Conservation (phyloP, 1,284 basidiomycete species). For the Malassezia pachydermatis region DNA sequence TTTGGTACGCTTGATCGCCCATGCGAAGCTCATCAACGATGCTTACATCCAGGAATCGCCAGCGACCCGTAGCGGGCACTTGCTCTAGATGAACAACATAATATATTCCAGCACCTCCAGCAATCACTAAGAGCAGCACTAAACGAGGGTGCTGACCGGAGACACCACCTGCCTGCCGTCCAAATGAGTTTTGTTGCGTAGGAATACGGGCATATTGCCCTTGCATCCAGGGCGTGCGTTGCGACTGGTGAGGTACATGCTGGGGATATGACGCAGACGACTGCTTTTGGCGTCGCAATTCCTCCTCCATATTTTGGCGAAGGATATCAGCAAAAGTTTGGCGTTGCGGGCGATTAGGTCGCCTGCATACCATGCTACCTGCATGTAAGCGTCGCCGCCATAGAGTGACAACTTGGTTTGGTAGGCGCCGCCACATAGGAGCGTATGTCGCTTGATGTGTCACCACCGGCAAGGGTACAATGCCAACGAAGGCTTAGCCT, state of each 20-base stretch:
- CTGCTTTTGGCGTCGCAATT: neutral
- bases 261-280: neutral
- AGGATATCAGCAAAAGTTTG: constrained; percentile 2
- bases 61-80: constrained; percentile 41
- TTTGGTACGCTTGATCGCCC: constrained; percentile 53
- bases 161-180: too few relatives aligned
- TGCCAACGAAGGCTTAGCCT: too few relatives aligned
- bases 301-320: neutral
- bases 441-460: too few relatives aligned
- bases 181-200: too few relatives aligned
- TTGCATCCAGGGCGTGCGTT: neutral
- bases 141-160: constrained; percentile 21
- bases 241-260: neutral
- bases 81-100: constrained; percentile 40
- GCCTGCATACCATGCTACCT: too few relatives aligned
- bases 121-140: constrained; percentile 22
- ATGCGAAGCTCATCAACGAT: constrained; percentile 30
- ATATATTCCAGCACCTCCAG: constrained; percentile 31
- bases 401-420: too few relatives aligned
- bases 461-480: too few relatives aligned
- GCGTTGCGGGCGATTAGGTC: too few relatives aligned
- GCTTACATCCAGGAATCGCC: constrained; percentile 42
- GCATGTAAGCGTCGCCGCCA: too few relatives aligned
- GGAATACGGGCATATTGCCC: too few relatives aligned
- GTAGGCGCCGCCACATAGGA: too few relatives aligned